A percentile compares a stretch with the other conserved stretches of the same genome.
Evolutionary conservation across 495 filamentous ascomycete species (phyloP).

Genomic region (Tuber melanosporum): DNA sequence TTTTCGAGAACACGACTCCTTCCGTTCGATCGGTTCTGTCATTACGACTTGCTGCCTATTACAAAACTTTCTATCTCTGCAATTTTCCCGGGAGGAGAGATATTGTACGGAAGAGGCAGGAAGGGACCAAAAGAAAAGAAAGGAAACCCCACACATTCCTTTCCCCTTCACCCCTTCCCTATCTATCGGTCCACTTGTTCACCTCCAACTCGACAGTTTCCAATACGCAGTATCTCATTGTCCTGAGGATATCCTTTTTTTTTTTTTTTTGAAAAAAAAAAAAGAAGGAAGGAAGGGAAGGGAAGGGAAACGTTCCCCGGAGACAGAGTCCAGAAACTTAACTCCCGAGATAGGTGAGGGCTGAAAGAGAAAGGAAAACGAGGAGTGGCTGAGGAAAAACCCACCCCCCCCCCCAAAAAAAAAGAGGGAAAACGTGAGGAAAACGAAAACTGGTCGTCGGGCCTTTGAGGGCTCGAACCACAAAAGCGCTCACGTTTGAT

Average conservation of each 20-base stretch:
- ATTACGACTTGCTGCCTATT: not conserved
- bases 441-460: not conserved
- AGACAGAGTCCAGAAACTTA: not conserved
- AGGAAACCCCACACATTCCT: conserved; percentile 11
- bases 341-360: not conserved
- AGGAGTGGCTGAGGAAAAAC: not conserved
- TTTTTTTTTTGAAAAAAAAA: too few relatives aligned
- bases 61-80: not conserved
- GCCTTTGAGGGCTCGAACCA: not conserved
- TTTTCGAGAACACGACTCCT: not conserved
- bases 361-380: not conserved
- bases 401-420: not conserved
- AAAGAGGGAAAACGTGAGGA: not conserved
- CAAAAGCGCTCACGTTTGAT: not conserved
- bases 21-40: not conserved
- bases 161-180: conserved; percentile 10
- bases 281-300: too few relatives aligned
- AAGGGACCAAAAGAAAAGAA: conserved; percentile 20
- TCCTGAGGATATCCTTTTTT: not conserved
- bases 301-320: conserved; percentile 7
- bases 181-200: conserved; percentile 31
- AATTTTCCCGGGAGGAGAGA: not conserved
- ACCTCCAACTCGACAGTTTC: conserved; percentile 33
- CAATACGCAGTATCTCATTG: conserved; percentile 17
- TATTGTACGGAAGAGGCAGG: not conserved